Conservation (phyloP, 495 filamentous ascomycete species). For the Clavariopsis aquatica region DNA sequence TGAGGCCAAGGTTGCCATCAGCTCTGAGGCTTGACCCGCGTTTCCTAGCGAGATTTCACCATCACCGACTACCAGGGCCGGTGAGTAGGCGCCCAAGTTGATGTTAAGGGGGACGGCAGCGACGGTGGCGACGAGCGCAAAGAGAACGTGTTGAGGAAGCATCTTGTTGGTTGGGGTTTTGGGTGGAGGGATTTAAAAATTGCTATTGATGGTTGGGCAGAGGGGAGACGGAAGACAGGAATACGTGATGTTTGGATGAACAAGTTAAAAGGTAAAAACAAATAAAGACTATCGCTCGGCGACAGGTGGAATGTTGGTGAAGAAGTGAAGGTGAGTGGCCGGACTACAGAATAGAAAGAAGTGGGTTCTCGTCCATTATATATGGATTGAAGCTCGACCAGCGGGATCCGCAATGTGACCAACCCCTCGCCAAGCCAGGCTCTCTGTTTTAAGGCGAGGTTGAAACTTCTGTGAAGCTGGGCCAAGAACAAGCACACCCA, state of each 20-base stretch:
- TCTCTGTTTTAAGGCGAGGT: slow-evolving; percentile 27
- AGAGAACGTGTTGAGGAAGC: slow-evolving; percentile 37
- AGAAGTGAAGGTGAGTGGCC: slow-evolving; percentile 37
- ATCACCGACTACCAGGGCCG: slow-evolving; percentile 60
- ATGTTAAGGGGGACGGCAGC: slow-evolving; percentile 58
- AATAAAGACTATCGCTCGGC: slow-evolving; percentile 32
- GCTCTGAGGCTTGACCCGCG: slow-evolving; percentile 47
- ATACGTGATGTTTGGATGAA: slow-evolving; percentile 20
- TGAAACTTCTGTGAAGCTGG: slow-evolving; percentile 40
- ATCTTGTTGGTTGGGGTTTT: slow-evolving; percentile 29
- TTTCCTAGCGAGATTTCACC: slow-evolving; percentile 57
- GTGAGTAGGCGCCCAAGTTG: slow-evolving; percentile 61
- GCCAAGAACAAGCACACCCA: slow-evolving; percentile 26
- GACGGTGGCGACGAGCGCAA: slow-evolving; percentile 31
- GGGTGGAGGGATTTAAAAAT: slow-evolving; percentile 16
- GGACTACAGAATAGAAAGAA: slow-evolving; percentile 27
- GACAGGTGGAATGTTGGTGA: slow-evolving; percentile 25
- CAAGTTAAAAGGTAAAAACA: slow-evolving; percentile 14
- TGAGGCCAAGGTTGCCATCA: slow-evolving; percentile 43
- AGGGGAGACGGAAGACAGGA: slow-evolving; percentile 6
- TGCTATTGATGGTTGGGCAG: slow-evolving; percentile 12
- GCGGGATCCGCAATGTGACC: not conserved
- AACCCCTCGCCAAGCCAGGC: slow-evolving; percentile 30
- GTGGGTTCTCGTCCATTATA: slow-evolving; percentile 16
- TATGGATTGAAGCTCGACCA: slow-evolving; percentile 14